Percentiles rank a stretch among this genome's conserved stretches.
phyloP scores from a whole-genome alignment of 2,329 filamentous ascomycete species.

The Corynespora cassiicola region DNA sequence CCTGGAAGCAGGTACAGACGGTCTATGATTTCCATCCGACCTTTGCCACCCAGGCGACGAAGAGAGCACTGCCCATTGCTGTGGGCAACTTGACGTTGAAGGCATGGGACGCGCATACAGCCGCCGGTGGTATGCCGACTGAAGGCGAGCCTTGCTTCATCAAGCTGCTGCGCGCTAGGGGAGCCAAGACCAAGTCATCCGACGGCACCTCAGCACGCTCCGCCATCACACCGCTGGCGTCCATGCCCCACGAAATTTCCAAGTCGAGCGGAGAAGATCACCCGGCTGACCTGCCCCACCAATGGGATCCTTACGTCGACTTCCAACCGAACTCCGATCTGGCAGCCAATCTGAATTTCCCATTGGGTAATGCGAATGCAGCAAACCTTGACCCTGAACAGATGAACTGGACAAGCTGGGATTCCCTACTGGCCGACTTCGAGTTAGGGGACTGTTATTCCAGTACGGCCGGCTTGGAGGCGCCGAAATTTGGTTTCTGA shows the following conservation, averaged over 20 bases:
- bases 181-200: too few relatives aligned
- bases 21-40: conserved; percentile 52
- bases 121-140: conserved; percentile 11
- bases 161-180: conserved; percentile 20
- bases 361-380: conserved; percentile 9
- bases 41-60: conserved; percentile 43
- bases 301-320: conserved; percentile 4
- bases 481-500: too few relatives aligned
- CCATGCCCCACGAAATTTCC: too few relatives aligned
- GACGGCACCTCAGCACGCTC: too few relatives aligned
- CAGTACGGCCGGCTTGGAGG: too few relatives aligned
- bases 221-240: too few relatives aligned
- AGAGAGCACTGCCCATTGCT: conserved; percentile 50
- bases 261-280: not conserved
- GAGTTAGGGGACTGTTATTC: too few relatives aligned
- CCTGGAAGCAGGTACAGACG: conserved; percentile 55
- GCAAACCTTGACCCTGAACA: conserved; percentile 20
- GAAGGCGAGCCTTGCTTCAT: conserved; percentile 30
- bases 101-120: conserved; percentile 49
- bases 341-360: conserved; percentile 13
- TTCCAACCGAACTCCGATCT: conserved; percentile 23
- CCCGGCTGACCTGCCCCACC: not conserved
- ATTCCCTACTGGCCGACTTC: conserved; percentile 34
- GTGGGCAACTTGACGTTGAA: conserved; percentile 52
- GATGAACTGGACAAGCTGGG: conserved; percentile 37